Percentiles rank a stretch among this genome's conserved stretches.
phyloP scores from a whole-genome alignment of 257 asterid species.

The Buddleja alternifolia region DNA sequence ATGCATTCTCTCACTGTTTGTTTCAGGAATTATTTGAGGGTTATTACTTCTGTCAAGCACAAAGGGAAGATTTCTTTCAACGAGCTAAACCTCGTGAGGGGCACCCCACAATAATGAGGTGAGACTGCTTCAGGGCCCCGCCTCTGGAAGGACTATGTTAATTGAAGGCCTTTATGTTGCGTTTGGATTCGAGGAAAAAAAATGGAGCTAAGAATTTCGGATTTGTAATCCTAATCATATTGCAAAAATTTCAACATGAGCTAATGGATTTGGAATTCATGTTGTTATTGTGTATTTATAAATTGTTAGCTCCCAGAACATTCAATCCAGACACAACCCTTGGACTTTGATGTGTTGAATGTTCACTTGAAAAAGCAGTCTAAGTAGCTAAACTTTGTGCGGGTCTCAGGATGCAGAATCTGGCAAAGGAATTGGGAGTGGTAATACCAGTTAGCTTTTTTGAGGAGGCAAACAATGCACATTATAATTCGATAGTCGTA shows the following conservation, averaged over 20 bases:
- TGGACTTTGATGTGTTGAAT: neutral
- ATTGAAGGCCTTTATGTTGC: constrained; percentile 2
- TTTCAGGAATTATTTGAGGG: constrained; percentile 96
- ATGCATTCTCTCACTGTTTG: constrained; percentile 8
- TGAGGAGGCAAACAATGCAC: constrained; percentile 97
- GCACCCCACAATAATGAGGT: constrained; percentile 88
- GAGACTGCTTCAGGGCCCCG: constrained; percentile 29
- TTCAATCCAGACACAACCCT: no score
- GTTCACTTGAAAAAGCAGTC: constrained; percentile 10
- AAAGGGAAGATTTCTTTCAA: constrained; percentile 78
- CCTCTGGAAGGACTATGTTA: neutral
- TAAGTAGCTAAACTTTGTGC: constrained; percentile 14
- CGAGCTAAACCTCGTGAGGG: constrained; percentile 85
- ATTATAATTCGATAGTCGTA: constrained; percentile 85
- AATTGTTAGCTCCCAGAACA: no score
- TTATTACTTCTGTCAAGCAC: constrained; percentile 98
- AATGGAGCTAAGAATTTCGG: no score
- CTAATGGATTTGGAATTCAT: no score
- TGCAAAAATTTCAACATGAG: no score
- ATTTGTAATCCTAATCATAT: no score
- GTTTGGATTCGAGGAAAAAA: no score
- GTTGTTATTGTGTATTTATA: no score
- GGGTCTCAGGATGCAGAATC: constrained; percentile 78
- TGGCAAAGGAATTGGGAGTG: constrained; percentile 91
- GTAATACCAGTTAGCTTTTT: constrained; percentile 98